A percentile compares a stretch with the other conserved stretches of the same genome.
These are phyloP conservation scores for Aspergillus intermedius DNA, from an alignment of 2,329 filamentous ascomycete species.

Conservation along the genomic window DNA sequence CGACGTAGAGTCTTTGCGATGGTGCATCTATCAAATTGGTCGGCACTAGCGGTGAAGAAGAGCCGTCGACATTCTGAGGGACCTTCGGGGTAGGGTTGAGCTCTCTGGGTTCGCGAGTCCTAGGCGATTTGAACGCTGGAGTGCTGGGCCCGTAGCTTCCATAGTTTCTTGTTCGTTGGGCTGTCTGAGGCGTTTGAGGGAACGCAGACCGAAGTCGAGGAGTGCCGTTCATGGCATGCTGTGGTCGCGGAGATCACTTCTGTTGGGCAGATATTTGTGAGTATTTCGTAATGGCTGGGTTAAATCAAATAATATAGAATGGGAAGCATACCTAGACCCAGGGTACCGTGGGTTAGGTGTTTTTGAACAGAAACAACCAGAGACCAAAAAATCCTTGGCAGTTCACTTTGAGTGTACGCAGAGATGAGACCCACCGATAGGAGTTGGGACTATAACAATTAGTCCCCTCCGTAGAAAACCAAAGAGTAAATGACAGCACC, in stretches of 20 bases:
- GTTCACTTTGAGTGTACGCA: background rate
- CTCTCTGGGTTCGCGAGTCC: conserved; percentile 17
- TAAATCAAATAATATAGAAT: too few species aligned
- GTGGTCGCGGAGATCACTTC: conserved; percentile 18
- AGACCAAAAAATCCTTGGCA: background rate
- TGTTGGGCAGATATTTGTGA: background rate
- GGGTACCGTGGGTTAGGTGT: too few species aligned
- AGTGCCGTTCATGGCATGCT: conserved; percentile 74
- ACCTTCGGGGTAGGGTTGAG: conserved; percentile 19
- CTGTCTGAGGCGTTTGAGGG: conserved; percentile 63
- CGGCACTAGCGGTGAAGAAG: conserved; percentile 63
- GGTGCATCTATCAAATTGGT: conserved; percentile 78
- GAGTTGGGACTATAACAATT: background rate
- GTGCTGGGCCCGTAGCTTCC: conserved; percentile 19
- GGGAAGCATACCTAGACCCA: background rate
- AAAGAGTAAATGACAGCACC: background rate
- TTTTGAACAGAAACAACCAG: background rate
- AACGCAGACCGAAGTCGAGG: conserved; percentile 76
- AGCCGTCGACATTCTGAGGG: conserved; percentile 14
- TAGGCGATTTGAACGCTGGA: conserved; percentile 3
- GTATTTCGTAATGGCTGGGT: too few species aligned
- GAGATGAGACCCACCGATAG: background rate
- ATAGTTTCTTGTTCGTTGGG: conserved; percentile 31
- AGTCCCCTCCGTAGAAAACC: background rate
- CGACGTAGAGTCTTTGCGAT: conserved; percentile 80